Evolutionary conservation across 2,329 filamentous ascomycete species (phyloP), one percentile per base, ranked within the genome.

Genomic region (Penicillium crustosum): DNA sequence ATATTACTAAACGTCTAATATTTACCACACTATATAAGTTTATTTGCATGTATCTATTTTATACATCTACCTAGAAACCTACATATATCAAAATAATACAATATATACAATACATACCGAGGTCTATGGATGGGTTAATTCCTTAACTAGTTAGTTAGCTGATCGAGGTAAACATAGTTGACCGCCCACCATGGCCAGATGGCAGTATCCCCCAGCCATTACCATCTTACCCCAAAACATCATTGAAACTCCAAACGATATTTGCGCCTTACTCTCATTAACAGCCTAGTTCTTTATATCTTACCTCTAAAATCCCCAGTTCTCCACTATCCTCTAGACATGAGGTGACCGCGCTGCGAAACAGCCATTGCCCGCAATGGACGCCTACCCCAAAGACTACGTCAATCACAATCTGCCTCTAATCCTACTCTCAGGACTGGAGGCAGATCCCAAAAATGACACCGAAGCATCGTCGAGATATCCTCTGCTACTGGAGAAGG

Each of bases 361-460:
- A 53, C 57, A 63, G 57, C 59, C 58, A 58, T 64, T 66, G 68
- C 70, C 69, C 73, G 70, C 70, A 68, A 80, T 80, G 78, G 77
- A 80, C 66, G 75, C 74, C 60, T 80, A 78, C 62, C 77, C 78
- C 25, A 67, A 74, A 63, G 89, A 88, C 75, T 96, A 93, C 79
- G 81, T 96, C 74, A 86, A 88, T 73, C 92, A 94, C 77, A 95
- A 94, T 77, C 83, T 95, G 68, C 93, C 93, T 36, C 83, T 96
- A 57, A 78, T 97, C 60, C 80, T 95, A 47, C 83, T 96, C 35
- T 91, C 91, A 38, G 94, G 93, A 13, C 82, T 97, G 35, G 81
- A 77, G 70, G 71, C 71, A 64, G 67, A 61, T 9, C 67, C 58
- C 44, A 77, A 75, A 67, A 71, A 68, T 50, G 68, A 70, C 6